Percentiles rank a stretch among this genome's conserved stretches.
Evolutionary conservation across 768 basidiomycete species (phyloP).

Genomic region (Hortiboletus campestris): DNA sequence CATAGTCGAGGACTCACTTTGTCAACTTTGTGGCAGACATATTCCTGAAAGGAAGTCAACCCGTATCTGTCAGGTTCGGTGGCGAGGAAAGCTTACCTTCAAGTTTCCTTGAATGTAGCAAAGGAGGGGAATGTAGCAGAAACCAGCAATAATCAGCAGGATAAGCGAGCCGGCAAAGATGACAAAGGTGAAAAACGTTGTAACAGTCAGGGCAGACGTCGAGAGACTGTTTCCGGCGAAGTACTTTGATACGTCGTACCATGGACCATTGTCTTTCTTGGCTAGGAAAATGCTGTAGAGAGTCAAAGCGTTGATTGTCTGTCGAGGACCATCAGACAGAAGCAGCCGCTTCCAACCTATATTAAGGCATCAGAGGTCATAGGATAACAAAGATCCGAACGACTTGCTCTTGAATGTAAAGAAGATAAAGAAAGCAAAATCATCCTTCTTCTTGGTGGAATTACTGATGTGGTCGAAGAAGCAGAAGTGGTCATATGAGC

Average conservation of each 20-base stretch:
- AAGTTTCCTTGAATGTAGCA: constrained; percentile 96
- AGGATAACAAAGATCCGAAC: background rate
- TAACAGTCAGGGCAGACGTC: constrained; percentile 80
- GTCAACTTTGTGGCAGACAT: constrained; percentile 98
- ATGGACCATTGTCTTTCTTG: constrained; percentile 47
- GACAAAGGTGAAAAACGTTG: constrained; percentile 87
- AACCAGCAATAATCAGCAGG: constrained; percentile 76
- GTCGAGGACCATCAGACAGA: constrained; percentile 94
- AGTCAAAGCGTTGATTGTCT: constrained; percentile 96
- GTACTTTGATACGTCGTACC: constrained; percentile 76
- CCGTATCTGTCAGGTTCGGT: background rate
- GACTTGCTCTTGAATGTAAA: constrained; percentile 95
- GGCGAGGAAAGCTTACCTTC: constrained; percentile 54
- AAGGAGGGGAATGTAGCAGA: constrained; percentile 91
- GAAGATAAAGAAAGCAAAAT: constrained; percentile 99
- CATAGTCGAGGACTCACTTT: constrained; percentile 54
- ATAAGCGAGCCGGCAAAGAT: constrained; percentile 85
- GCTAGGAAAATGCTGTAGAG: constrained; percentile 85
- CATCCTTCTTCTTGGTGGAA: constrained; percentile 94
- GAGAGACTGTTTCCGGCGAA: constrained; percentile 73
- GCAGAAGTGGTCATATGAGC: constrained; percentile 96
- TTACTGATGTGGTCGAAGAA: constrained; percentile 96
- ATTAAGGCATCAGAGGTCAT: background rate
- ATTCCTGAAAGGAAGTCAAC: constrained; percentile 57
- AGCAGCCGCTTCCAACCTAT: constrained; percentile 85